Base-by-base conservation (phyloP, 345 rosid genomes). In the Eucalyptus camaldulensis region DNA sequence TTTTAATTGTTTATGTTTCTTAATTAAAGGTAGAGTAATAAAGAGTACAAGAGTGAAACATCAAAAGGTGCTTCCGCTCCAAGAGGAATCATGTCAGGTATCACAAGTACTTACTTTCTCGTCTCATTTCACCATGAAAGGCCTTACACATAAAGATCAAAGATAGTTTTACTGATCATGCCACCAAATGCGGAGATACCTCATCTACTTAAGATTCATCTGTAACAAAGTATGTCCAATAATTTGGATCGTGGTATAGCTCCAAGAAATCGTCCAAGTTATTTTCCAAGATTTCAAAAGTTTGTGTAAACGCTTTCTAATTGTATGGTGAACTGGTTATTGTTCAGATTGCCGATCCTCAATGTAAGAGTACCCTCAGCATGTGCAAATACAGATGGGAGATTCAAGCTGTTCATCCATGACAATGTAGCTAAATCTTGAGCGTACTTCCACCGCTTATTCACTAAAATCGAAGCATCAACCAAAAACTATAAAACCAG, bases 311-410 rank as follows among this genome's bases (percentile, higher is more conserved):
- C 10, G 3, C 72, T 62, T 62, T 62, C 1, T 29, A 29, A 62
- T 62, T 29, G 8, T 29, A 13, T 2, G 19, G 19, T 65, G 37
- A 14, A 65, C 10, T 65, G 37, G 17, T n/a, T 65, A n/a, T 22
- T 4, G 72, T 0, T 65, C 3, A 0, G 31, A 65, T 65, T 65
- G 72, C 19, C 5, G 1, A 25, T 14, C 72, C 72, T 7, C 72
- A 65, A 65, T 65, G 72, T 65, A 29, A 62, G 33, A 62, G 17
- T 62, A 62, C 1, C 17, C 72, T 62, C 33, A 29, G 8, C 19
- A 29, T 65, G 10, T 29, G 33, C 17, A 65, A n/a, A 62, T 62
- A 29, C 1, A 25, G 10, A 27, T 62, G 72, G 13, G 1, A 56
- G 62, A 56, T 29, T 29, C 72, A 65, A n/a, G 19, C 31, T 65